Evolutionary conservation across 768 basidiomycete genomes (phyloP).

Genomic region (Candolleomyces efflorescens): DNA sequence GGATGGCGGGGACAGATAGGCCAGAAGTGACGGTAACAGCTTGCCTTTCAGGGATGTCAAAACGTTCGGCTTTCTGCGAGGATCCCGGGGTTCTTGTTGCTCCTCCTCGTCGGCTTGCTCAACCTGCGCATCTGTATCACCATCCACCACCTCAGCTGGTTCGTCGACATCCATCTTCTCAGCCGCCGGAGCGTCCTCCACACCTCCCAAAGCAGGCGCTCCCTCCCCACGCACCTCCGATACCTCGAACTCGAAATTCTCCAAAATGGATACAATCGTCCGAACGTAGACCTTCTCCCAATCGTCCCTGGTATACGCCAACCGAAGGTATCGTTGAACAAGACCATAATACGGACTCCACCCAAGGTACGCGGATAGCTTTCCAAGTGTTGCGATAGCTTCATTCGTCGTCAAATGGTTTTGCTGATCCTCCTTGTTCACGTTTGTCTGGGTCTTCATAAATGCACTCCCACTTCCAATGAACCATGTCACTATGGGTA

Average conservation of each 20-base stretch:
- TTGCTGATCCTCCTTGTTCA: conserved; percentile 7
- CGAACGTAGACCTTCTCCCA: conserved; percentile 83
- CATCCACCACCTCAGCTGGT: conserved; percentile 23
- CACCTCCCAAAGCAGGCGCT: not conserved
- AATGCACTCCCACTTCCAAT: conserved; percentile 67
- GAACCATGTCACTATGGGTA: conserved; percentile 61
- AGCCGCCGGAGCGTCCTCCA: not conserved
- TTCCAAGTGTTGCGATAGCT: conserved; percentile 76
- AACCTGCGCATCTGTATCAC: conserved; percentile 26
- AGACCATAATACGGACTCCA: conserved; percentile 85
- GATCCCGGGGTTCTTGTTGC: conserved; percentile 12
- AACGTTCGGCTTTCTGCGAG: conserved; percentile 17
- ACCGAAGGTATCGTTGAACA: conserved; percentile 77
- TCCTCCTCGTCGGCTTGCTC: conserved; percentile 16
- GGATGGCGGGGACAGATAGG: conserved; percentile 8
- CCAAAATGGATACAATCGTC: conserved; percentile 76
- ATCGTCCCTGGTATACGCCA: conserved; percentile 60
- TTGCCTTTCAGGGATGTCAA: conserved; percentile 3
- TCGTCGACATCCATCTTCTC: conserved; percentile 5
- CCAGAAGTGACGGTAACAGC: conserved; percentile 5
- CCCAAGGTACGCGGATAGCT: conserved; percentile 66
- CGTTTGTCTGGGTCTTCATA: conserved; percentile 42
- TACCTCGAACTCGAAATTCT: conserved; percentile 91
- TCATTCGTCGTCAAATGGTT: conserved; percentile 84
- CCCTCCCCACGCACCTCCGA: conserved; percentile 44